Evolutionary conservation across 2,329 filamentous ascomycete genomes (phyloP).

Genomic region (Rhynchosporium graminicola): DNA sequence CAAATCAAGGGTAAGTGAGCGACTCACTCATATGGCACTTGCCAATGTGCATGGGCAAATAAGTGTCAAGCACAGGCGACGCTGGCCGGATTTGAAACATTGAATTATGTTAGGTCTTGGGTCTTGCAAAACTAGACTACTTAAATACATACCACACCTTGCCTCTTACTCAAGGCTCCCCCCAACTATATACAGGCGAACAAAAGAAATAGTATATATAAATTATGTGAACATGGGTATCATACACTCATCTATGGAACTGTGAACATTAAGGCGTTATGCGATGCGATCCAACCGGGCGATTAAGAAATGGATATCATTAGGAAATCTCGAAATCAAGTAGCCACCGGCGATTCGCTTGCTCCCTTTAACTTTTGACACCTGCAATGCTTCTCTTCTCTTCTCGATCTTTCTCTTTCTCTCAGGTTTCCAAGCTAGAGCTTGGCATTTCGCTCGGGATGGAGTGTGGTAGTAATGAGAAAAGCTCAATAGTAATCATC

Average conservation of each 20-base stretch:
- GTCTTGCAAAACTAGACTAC: not conserved
- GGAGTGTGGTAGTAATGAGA: too few species aligned
- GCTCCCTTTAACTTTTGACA: constrained; percentile 1
- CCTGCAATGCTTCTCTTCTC: constrained; percentile 9
- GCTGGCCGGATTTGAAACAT: too few species aligned
- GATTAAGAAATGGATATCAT: not conserved
- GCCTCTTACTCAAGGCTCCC: not conserved
- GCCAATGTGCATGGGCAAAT: not conserved
- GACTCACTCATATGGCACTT: not conserved
- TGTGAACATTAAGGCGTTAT: constrained; percentile 11
- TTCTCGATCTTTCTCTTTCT: not conserved
- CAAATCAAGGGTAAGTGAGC: not conserved
- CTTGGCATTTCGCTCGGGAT: not conserved
- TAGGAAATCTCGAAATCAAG: constrained; percentile 2
- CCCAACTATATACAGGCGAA: constrained; percentile 11
- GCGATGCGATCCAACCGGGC: not conserved
- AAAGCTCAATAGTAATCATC: constrained; percentile 20
- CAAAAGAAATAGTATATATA: constrained; percentile 16
- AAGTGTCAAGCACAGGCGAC: too few species aligned
- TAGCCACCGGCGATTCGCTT: not conserved
- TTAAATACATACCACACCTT: not conserved
- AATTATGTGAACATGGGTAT: constrained; percentile 25
- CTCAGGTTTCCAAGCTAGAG: too few species aligned
- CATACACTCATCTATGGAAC: constrained; percentile 28
- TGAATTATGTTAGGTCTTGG: too few species aligned